Conservation (phyloP, 768 basidiomycete genomes). For the Gelatoporia subvermispora region DNA sequence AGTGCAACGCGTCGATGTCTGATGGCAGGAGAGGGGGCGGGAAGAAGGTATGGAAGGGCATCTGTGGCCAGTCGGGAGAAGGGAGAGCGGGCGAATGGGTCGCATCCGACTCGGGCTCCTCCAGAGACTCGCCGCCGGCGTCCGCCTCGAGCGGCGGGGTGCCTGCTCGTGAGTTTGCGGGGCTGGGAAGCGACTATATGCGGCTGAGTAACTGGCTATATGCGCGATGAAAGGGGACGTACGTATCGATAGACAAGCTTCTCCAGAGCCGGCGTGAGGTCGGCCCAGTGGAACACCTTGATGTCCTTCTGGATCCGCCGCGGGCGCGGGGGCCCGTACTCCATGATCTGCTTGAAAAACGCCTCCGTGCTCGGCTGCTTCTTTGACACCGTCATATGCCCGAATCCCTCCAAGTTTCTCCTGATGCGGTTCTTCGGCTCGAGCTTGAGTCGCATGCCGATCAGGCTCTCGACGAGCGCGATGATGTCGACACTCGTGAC, state of each 20-base stretch:
- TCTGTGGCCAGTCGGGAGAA: no score
- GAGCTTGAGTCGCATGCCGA: constrained; percentile 74
- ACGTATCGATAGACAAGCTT: constrained; percentile 87
- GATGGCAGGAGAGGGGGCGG: no score
- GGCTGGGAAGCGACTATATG: neutral
- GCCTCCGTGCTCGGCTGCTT: constrained; percentile 70
- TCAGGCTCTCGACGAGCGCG: constrained; percentile 79
- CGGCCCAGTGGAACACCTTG: constrained; percentile 77
- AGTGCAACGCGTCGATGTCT: no score
- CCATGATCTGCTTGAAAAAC: constrained; percentile 97
- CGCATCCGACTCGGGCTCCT: no score
- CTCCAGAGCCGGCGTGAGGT: constrained; percentile 66
- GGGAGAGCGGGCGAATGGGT: no score
- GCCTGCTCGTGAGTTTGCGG: no score
- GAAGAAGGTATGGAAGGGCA: no score
- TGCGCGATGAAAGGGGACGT: constrained; percentile 19
- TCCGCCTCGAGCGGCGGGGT: no score
- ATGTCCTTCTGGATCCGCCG: constrained; percentile 97
- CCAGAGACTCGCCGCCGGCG: no score
- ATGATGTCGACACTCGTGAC: constrained; percentile 97
- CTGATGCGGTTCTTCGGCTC: constrained; percentile 97
- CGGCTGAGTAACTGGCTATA: neutral
- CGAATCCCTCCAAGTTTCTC: constrained; percentile 89
- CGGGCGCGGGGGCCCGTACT: constrained; percentile 89
- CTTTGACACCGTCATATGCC: constrained; percentile 88